Evolutionary conservation across 139 green algal genomes (phyloP).

Genomic region (Edaphochlamys debaryana): DNA sequence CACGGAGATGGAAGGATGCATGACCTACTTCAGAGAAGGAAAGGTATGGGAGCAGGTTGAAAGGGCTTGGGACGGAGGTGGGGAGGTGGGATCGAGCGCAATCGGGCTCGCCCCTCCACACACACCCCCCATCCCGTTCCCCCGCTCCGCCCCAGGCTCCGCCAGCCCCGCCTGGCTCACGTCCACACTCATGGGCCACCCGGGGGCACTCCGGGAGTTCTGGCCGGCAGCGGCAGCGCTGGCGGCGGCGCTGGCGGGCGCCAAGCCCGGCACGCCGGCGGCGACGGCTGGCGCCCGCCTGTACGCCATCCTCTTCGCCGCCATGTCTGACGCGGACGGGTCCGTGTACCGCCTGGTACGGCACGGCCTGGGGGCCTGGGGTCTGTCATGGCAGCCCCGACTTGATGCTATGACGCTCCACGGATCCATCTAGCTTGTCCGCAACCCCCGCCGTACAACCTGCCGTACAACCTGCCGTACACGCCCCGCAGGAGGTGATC

Average conservation of each 20-base stretch:
- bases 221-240: background rate
- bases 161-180: constrained; percentile 25
- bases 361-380: background rate
- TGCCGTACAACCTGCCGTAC: too few relatives aligned
- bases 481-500: constrained; percentile 16
- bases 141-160: constrained; percentile 2
- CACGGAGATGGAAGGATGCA: too few relatives aligned
- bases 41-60: too few relatives aligned
- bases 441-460: too few relatives aligned
- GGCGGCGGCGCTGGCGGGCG: constrained; percentile 5
- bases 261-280: background rate
- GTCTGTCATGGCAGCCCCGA: too few relatives aligned
- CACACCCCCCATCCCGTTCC: too few relatives aligned
- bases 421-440: too few relatives aligned
- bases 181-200: constrained; percentile 12
- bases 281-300: constrained; percentile 36
- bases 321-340: constrained; percentile 10
- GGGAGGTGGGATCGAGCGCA: too few relatives aligned
- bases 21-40: too few relatives aligned
- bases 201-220: constrained; percentile 17
- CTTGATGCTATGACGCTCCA: too few relatives aligned
- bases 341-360: constrained; percentile 43
- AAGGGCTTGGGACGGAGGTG: too few relatives aligned
- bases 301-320: constrained; percentile 45
- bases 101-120: too few relatives aligned